phyloP scores from a whole-genome alignment of 768 basidiomycete genomes.

The Mycena vitilis region DNA sequence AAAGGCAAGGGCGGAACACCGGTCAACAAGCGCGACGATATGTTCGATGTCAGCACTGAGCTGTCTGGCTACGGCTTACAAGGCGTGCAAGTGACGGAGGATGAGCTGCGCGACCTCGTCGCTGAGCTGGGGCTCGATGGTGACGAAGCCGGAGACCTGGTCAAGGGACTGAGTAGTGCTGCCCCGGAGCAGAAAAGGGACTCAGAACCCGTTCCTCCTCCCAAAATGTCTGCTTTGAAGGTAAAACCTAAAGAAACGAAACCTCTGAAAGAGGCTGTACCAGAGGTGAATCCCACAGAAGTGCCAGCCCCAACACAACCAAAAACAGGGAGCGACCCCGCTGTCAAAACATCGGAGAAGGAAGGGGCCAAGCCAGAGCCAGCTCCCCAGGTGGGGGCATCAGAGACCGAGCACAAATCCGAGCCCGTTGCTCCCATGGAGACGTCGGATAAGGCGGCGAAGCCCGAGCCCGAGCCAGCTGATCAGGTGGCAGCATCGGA shows the following conservation, averaged over 20 bases:
- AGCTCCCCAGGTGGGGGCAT: not conserved
- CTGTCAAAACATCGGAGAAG: no score
- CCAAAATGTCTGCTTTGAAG: constrained; percentile 2
- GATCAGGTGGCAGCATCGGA: not conserved
- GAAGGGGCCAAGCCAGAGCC: not conserved
- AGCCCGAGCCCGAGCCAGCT: not conserved
- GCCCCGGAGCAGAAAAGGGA: constrained; percentile 34
- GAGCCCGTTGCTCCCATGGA: not conserved
- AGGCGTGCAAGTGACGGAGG: constrained; percentile 81
- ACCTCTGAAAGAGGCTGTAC: not conserved
- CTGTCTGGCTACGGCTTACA: constrained; percentile 79
- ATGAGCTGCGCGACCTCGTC: constrained; percentile 77
- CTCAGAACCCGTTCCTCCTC: constrained; percentile 23
- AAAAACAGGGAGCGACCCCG: not conserved
- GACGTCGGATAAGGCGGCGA: no score
- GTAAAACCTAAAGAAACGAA: no score
- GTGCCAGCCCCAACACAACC: not conserved
- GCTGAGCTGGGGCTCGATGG: constrained; percentile 81
- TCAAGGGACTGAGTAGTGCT: constrained; percentile 65
- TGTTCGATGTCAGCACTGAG: constrained; percentile 75
- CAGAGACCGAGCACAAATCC: no score
- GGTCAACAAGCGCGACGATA: constrained; percentile 65
- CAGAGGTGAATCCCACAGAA: constrained; percentile 24
- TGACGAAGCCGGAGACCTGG: constrained; percentile 81
- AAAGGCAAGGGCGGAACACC: constrained; percentile 55